These are phyloP conservation scores for Saccharomycopsis capsularis DNA, from an alignment of 805 yeast genomes.

Conservation along the genomic window DNA sequence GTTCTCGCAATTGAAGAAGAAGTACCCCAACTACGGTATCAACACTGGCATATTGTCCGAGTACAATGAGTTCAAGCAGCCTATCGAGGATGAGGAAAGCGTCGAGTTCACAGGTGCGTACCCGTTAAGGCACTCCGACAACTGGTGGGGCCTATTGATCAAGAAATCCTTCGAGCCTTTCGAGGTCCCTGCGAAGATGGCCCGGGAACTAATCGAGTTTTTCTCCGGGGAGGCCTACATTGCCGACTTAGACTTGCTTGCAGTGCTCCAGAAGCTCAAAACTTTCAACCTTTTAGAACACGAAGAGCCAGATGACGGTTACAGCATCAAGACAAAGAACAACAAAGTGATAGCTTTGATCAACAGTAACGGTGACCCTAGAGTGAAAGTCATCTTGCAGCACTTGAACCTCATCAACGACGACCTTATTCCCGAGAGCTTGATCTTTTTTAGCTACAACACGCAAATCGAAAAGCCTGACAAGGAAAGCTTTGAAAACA, in stretches of 20 bases:
- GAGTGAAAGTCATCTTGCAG: slow-evolving; percentile 40
- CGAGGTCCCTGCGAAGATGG: slow-evolving; percentile 31
- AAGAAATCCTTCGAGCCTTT: slow-evolving; percentile 35
- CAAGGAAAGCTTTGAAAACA: slow-evolving; percentile 38
- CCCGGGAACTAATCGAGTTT: slow-evolving; percentile 38
- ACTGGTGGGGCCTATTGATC: slow-evolving; percentile 58
- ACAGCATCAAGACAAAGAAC: slow-evolving; percentile 19
- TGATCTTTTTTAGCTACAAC: slow-evolving; percentile 50
- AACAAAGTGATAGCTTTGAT: slow-evolving; percentile 36
- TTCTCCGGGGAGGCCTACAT: slow-evolving; percentile 51
- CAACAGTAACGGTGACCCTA: slow-evolving; percentile 57
- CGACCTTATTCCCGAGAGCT: slow-evolving; percentile 32
- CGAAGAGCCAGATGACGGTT: background rate
- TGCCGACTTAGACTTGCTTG: slow-evolving; percentile 47
- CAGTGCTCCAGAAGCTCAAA: slow-evolving; percentile 33
- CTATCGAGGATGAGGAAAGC: slow-evolving; percentile 16
- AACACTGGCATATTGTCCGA: slow-evolving; percentile 27
- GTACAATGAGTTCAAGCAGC: slow-evolving; percentile 13
- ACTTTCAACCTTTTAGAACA: background rate
- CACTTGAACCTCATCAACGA: slow-evolving; percentile 36
- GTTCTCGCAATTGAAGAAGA: slow-evolving; percentile 32
- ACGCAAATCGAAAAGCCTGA: slow-evolving; percentile 49
- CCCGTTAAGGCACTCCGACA: slow-evolving; percentile 23
- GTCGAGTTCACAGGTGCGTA: background rate
- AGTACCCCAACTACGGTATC: slow-evolving; percentile 63